These are phyloP conservation scores for Globisporangium acanthophoron DNA, from an alignment of 352 stramenopile genomes.

Conservation along the genomic window DNA sequence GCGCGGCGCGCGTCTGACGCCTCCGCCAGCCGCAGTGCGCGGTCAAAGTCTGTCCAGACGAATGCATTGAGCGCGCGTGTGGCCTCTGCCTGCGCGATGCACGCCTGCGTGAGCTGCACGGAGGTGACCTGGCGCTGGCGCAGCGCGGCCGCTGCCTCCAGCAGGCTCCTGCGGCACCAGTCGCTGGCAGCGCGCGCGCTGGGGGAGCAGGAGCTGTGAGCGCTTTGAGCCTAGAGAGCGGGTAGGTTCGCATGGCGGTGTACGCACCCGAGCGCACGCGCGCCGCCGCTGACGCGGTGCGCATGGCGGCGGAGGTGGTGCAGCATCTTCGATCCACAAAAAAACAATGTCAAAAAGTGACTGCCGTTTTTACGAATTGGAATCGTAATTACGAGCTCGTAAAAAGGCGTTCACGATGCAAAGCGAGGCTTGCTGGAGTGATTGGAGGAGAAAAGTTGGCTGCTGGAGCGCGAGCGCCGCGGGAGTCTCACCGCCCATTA, in stretches of 20 bases:
- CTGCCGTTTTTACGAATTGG: not conserved
- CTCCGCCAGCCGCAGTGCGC: conserved; percentile 56
- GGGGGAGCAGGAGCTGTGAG: not conserved
- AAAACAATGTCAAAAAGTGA: no score
- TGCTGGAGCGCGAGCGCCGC: conserved; percentile 6
- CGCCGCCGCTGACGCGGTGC: not conserved
- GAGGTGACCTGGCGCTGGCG: conserved; percentile 39
- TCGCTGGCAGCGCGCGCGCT: conserved; percentile 29
- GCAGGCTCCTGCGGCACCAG: conserved; percentile 59
- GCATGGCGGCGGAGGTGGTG: not conserved
- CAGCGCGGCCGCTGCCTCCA: conserved; percentile 47
- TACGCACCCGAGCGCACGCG: not conserved
- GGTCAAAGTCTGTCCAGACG: conserved; percentile 64
- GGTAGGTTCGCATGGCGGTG: not conserved
- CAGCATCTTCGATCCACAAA: conserved; percentile 1
- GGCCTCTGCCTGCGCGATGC: conserved; percentile 68
- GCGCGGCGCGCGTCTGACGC: conserved; percentile 75
- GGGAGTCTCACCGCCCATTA: conserved; percentile 55
- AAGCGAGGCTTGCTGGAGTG: conserved; percentile 37
- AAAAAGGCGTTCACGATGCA: conserved; percentile 1
- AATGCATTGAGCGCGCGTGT: conserved; percentile 80
- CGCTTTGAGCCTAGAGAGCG: no score
- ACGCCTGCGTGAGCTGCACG: conserved; percentile 57
- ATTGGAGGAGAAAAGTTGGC: conserved; percentile 64
- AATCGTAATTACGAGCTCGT: conserved; percentile 15